Base-by-base conservation (phyloP, 345 rosid genomes). In the Populus simonii region DNA sequence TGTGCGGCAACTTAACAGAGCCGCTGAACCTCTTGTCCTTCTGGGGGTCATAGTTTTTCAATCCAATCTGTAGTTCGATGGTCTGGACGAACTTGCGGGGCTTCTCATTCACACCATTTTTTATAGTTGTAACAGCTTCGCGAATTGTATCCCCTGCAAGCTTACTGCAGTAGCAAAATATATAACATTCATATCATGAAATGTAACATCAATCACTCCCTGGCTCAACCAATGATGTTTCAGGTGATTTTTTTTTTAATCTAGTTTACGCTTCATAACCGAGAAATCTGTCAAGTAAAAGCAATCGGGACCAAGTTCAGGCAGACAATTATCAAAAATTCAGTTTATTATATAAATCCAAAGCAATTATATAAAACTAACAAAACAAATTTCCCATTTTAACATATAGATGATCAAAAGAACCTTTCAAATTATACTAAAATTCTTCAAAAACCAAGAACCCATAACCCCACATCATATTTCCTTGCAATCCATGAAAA, bases 11-110 rank as follows among this genome's bases (percentile, higher is more conserved):
- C 84, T 93, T 94, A 1, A 94, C 98, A 0, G 97, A 90, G 2
- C 98, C 98, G 39, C 98, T 94, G 85, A 94, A 93, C 72, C 98
- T 88, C 84, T 94, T 94, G 62, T 94, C 98, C 81, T 94, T 94
- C 61, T 94, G 98, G 2, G 98, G 97, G 76, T 93, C 98, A 72
- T 94, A 94, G 85, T 94, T 94, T 83, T 93, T 93, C 76, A 95
- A 88, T 29, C 99, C 99, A 82, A 95, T 93, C 89, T 95, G 96
- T 27, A 95, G 94, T 68, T 95, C 99, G 68, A 95, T 85, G 0
- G 98, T 93, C 93, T 95, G 98, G 0, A 91, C 87, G 82, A 95
- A 93, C 70, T 93, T 92, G 4, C 97, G 85, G 29, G 89, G 85
- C 39, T 89, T 95, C 83, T 93, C 99, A 35, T 85, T 84, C 4